Conservation (phyloP, 257 asterid species). For the Handroanthus guayacan region DNA sequence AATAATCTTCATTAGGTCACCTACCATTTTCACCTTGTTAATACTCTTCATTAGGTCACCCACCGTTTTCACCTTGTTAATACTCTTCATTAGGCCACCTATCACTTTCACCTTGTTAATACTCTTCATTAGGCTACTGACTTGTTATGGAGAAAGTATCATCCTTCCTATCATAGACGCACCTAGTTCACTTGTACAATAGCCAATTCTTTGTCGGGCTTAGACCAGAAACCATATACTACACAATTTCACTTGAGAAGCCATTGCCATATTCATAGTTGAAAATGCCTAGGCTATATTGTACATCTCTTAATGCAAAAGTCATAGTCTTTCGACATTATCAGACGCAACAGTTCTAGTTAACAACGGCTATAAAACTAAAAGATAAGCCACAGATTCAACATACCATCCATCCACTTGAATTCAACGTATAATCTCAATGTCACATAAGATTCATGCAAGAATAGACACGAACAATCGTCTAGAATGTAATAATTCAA, state of each 20-base stretch:
- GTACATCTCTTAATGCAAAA: slow-evolving; percentile 5
- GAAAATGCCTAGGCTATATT: slow-evolving; percentile 9
- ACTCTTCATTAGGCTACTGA: slow-evolving; percentile 4
- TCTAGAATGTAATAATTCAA: not conserved
- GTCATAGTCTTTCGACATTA: not conserved
- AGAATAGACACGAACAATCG: slow-evolving; percentile 1
- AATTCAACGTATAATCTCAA: not conserved
- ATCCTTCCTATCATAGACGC: not conserved
- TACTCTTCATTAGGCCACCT: not conserved
- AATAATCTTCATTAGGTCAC: not conserved
- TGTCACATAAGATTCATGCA: not conserved
- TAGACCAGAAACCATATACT: not conserved
- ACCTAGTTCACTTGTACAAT: not conserved
- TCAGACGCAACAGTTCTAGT: slow-evolving; percentile 11
- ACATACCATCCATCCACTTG: slow-evolving; percentile 17
- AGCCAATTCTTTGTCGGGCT: slow-evolving; percentile 7
- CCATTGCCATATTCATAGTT: not conserved
- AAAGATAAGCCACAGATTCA: slow-evolving; percentile 1
- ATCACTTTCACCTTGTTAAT: not conserved
- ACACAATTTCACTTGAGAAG: not conserved
- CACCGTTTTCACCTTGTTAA: not conserved
- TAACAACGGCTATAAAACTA: not conserved
- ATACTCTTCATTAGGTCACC: slow-evolving; percentile 12
- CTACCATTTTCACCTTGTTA: not conserved
- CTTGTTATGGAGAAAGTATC: not conserved